Conservation (phyloP, 2,329 filamentous ascomycete species). For the Colletotrichum tabaci region DNA sequence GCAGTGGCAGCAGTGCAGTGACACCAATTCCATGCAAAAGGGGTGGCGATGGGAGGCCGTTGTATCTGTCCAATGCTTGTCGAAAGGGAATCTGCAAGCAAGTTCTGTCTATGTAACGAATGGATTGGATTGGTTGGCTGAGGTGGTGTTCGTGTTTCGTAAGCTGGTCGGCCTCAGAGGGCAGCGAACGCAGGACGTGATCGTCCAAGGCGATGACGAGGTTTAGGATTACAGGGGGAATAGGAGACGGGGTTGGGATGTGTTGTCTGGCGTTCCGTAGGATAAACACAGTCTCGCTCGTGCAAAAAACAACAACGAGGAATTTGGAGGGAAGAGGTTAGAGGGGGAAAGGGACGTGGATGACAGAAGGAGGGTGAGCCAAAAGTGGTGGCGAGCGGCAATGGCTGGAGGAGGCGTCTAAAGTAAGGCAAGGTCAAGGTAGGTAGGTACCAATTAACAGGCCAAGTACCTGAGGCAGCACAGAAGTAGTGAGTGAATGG, state of each 20-base stretch:
- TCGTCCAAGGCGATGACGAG: constrained; percentile 40
- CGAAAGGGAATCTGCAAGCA: constrained; percentile 32
- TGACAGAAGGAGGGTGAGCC: constrained; percentile 38
- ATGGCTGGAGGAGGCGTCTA: constrained; percentile 39
- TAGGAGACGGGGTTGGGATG: constrained; percentile 27
- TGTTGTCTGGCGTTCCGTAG: constrained; percentile 40
- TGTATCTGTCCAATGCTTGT: constrained; percentile 18
- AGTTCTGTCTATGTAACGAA: constrained; percentile 40
- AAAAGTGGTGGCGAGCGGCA: constrained; percentile 36
- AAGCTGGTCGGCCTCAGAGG: constrained; percentile 29
- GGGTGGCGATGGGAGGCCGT: background rate
- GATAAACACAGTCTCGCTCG: constrained; percentile 39
- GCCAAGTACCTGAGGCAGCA: constrained; percentile 18
- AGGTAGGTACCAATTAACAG: constrained; percentile 15
- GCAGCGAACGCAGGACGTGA: constrained; percentile 38
- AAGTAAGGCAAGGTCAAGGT: constrained; percentile 29
- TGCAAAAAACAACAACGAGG: constrained; percentile 36
- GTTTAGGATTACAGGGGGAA: constrained; percentile 41
- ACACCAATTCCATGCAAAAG: constrained; percentile 12
- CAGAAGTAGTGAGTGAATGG: background rate
- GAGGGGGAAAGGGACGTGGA: constrained; percentile 30
- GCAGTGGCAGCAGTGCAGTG: constrained; percentile 9
- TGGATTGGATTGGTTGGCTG: constrained; percentile 37
- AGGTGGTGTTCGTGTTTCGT: constrained; percentile 40
- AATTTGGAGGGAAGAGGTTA: constrained; percentile 26